Conservation (phyloP, 2,329 filamentous ascomycete species). For the Dothidotthia symphoricarpi region DNA sequence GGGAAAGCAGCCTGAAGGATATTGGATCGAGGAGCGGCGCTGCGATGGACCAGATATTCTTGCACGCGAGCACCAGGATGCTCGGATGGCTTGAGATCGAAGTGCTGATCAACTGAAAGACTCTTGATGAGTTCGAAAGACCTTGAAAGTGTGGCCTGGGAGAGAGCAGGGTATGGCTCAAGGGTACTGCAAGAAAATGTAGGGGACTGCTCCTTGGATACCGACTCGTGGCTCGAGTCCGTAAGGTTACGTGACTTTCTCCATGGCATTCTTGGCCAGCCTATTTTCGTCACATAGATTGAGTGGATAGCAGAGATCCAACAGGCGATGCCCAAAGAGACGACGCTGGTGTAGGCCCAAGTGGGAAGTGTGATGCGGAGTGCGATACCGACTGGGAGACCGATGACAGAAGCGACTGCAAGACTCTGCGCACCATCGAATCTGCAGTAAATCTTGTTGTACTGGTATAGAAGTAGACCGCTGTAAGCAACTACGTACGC, state of each 20-base stretch:
- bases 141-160: conserved; percentile 3
- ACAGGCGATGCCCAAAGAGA: conserved; percentile 49
- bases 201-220: neutral
- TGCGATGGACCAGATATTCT: conserved; percentile 1
- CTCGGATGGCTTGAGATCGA: conserved; percentile 1
- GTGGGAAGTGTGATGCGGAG: conserved; percentile 39
- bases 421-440: conserved; percentile 49
- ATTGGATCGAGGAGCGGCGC: neutral
- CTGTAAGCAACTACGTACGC: conserved; percentile 51
- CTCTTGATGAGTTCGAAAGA: conserved; percentile 1
- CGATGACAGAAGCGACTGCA: conserved; percentile 45
- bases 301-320: conserved; percentile 53
- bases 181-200: conserved; percentile 37
- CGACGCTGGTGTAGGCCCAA: conserved; percentile 48
- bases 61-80: conserved; percentile 5
- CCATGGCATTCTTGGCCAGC: neutral
- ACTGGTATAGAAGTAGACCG: conserved; percentile 53
- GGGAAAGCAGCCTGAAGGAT: conserved; percentile 1
- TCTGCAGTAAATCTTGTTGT: conserved; percentile 50
- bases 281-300: conserved; percentile 43
- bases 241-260: too few species aligned
- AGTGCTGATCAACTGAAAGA: conserved; percentile 1
- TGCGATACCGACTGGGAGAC: conserved; percentile 48
- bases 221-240: conserved; percentile 15
- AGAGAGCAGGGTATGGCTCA: conserved; percentile 38